Percentiles rank a stretch among this genome's conserved stretches.
These are phyloP conservation scores for Boletus bicolor DNA, from an alignment of 768 basidiomycete species.

Conservation along the genomic window DNA sequence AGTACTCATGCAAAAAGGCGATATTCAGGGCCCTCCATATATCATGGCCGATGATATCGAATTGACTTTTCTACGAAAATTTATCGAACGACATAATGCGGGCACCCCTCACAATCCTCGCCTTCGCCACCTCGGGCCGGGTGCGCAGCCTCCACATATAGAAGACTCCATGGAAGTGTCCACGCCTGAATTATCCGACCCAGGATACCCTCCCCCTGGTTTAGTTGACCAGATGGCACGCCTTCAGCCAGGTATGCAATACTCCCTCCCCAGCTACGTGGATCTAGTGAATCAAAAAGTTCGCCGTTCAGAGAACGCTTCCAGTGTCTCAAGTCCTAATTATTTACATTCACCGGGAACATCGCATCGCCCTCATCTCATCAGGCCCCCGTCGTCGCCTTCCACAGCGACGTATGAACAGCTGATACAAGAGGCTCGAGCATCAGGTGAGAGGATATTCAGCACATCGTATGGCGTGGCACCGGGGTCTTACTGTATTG, in stretches of 20 bases:
- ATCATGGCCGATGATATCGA: constrained; percentile 78
- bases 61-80: constrained; percentile 74
- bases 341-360: constrained; percentile 32
- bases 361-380: constrained; percentile 33
- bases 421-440: constrained; percentile 54
- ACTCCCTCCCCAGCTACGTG: neutral
- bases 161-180: constrained; percentile 35
- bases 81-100: constrained; percentile 75
- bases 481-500: constrained; percentile 8
- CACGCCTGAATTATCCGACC: constrained; percentile 34
- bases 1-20: constrained; percentile 83
- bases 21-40: constrained; percentile 81
- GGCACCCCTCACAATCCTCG: constrained; percentile 79
- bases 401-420: constrained; percentile 49
- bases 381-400: constrained; percentile 50
- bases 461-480: constrained; percentile 2
- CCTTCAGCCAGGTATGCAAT: constrained; percentile 32
- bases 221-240: constrained; percentile 35
- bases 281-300: constrained; percentile 5
- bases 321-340: constrained; percentile 31
- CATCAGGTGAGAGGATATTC: constrained; percentile 48
- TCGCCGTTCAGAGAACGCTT: constrained; percentile 22
- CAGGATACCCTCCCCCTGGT: constrained; percentile 29
- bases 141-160: constrained; percentile 31
- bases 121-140: constrained; percentile 51